Evolutionary conservation across 345 rosid genomes (phyloP), one percentile per base, ranked within the genome.

Genomic region (Noccaea bulbosa): DNA sequence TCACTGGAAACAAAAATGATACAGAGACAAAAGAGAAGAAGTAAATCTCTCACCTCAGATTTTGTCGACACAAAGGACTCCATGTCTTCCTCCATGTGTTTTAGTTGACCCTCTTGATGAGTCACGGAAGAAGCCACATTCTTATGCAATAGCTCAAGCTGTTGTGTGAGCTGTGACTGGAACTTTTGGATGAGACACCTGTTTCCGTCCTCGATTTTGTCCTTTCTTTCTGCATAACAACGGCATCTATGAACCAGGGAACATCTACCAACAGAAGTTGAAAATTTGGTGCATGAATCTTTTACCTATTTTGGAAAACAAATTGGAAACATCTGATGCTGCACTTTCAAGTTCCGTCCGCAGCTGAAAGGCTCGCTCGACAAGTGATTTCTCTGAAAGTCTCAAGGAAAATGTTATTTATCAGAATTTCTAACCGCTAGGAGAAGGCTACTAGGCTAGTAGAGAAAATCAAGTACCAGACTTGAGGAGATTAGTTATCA

Each of bases 71-170:
- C 99, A 69, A 92, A 92, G 68, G 97, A 85, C 77, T 85, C 88
- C 98, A 94, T 89, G 71, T 94, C 98, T 80, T 87, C 88, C 78
- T 94, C 97, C 97, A 94, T 92, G 69, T 75, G 87, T 73, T 87
- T 92, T 72, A 92, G 84, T 69, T 92, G 98, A 79, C 78, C 82
- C 81, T 88, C 99, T 78, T 92, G 99, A 64, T 83, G 97, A 61
- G 87, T 86, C 58, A 86, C 90, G 67, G 99, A 91, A 77, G 86
- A 74, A 43, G 93, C 96, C 52, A 92, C 93, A 44, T 89, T 84
- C 85, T 81, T 87, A 58, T 92, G 99, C 88, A 94, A 85, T 63
- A 85, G 72, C 70, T 87, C 93, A 67, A 94, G 93, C 76, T 89
- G 96, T 60, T 88, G 91, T 24, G 87, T 89, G 77, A 94, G 72